Conservation (phyloP, 2,329 filamentous ascomycete species). For the Ophiostoma perfectum region DNA sequence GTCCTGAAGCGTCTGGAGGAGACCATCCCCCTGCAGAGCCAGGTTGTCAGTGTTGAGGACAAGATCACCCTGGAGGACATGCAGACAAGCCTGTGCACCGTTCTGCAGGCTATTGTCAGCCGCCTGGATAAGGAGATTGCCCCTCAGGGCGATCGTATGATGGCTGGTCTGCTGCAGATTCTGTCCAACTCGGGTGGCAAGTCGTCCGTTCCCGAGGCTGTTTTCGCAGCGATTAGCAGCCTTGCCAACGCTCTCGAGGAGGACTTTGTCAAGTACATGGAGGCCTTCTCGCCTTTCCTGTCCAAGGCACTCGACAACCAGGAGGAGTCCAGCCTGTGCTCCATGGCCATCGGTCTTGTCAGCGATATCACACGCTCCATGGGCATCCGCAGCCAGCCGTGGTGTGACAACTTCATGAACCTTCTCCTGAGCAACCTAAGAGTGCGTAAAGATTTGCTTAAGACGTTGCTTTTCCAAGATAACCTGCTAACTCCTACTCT, state of each 20-base stretch:
- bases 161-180: constrained; percentile 79
- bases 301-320: constrained; percentile 94
- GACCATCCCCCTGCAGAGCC: constrained; percentile 80
- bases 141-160: constrained; percentile 87
- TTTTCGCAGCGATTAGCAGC: constrained; percentile 89
- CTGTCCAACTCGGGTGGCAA: constrained; percentile 72
- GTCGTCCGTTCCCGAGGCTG: constrained; percentile 88
- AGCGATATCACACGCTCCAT: constrained; percentile 93
- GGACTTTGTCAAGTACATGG: constrained; percentile 96
- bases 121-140: constrained; percentile 86
- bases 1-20: constrained; percentile 87
- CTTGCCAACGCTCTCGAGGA: constrained; percentile 86
- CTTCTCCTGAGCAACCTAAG: constrained; percentile 80
- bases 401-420: constrained; percentile 98
- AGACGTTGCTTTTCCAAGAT: too few relatives aligned
- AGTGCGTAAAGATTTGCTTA: neutral
- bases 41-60: constrained; percentile 96
- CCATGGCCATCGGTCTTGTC: constrained; percentile 95
- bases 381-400: constrained; percentile 85
- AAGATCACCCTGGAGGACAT: constrained; percentile 94
- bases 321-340: constrained; percentile 87
- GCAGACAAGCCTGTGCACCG: constrained; percentile 90
- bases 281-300: constrained; percentile 84
- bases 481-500: constrained; percentile 18
- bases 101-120: constrained; percentile 85